These are phyloP conservation scores for Malania oleifera DNA, from an alignment of 164 flowering plant genomes.

Conservation along the genomic window DNA sequence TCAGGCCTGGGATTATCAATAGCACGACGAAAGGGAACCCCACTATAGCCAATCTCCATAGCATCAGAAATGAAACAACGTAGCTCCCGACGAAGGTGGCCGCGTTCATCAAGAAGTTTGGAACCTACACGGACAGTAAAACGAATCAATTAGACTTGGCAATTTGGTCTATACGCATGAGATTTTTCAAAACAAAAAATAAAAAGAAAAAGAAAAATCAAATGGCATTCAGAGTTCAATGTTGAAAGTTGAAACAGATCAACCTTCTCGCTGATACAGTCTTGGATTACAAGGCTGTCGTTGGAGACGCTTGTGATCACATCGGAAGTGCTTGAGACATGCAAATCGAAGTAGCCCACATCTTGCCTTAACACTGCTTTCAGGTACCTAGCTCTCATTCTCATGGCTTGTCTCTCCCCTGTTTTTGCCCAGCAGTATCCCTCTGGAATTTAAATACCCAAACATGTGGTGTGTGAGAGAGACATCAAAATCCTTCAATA, in stretches of 20 bases:
- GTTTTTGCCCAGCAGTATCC: slow-evolving; percentile 91
- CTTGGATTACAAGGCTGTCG: slow-evolving; percentile 82
- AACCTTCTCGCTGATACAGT: slow-evolving; percentile 73
- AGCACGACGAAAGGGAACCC: slow-evolving; percentile 61
- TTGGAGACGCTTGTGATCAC: slow-evolving; percentile 70
- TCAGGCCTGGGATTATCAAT: slow-evolving; percentile 68
- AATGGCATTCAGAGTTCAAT: too few relatives aligned
- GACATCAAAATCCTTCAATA: background rate
- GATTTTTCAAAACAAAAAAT: too few relatives aligned
- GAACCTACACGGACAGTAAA: slow-evolving; percentile 39
- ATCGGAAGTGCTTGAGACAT: slow-evolving; percentile 66
- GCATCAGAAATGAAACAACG: slow-evolving; percentile 41
- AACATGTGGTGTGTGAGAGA: background rate
- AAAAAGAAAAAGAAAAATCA: too few relatives aligned
- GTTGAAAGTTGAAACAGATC: background rate
- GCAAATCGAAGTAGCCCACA: slow-evolving; percentile 73
- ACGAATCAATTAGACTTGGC: too few relatives aligned
- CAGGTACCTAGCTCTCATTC: slow-evolving; percentile 64
- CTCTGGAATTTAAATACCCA: slow-evolving; percentile 42
- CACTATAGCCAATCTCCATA: slow-evolving; percentile 75
- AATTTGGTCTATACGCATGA: too few relatives aligned
- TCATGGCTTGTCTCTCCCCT: slow-evolving; percentile 73
- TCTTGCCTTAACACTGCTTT: slow-evolving; percentile 85
- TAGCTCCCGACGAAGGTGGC: slow-evolving; percentile 58
- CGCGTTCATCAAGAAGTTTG: slow-evolving; percentile 67